phyloP scores from a whole-genome alignment of 306 rosid genomes.

The Leucaena leucocephala region DNA sequence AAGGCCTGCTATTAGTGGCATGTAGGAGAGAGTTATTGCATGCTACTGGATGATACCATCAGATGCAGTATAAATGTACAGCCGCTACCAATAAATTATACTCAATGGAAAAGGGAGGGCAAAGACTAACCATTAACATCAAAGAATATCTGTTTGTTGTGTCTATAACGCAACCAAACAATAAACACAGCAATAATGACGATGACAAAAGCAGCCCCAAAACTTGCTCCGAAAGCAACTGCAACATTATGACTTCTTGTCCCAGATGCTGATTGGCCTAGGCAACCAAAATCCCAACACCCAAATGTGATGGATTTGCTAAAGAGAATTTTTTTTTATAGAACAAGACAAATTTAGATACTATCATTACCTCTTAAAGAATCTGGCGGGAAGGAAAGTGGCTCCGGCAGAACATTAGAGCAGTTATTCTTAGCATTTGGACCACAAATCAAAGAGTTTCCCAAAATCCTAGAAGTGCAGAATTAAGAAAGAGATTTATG shows the following conservation, averaged over 20 bases:
- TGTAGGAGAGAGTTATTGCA: neutral
- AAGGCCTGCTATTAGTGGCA: neutral
- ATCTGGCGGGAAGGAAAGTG: constrained; percentile 85
- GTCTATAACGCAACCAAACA: constrained; percentile 92
- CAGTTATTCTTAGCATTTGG: constrained; percentile 77
- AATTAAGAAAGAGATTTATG: constrained; percentile 26
- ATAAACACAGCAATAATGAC: constrained; percentile 59
- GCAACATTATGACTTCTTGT: constrained; percentile 64
- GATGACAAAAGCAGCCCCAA: constrained; percentile 67
- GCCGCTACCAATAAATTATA: constrained; percentile 25
- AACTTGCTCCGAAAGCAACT: constrained; percentile 86
- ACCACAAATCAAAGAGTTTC: constrained; percentile 92
- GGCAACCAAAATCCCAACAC: constrained; percentile 41
- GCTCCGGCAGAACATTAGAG: constrained; percentile 85
- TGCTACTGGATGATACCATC: neutral
- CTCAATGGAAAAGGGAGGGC: neutral
- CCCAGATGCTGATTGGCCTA: constrained; percentile 63
- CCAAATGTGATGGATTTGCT: constrained; percentile 30
- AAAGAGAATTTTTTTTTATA: neutral
- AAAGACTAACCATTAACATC: constrained; percentile 79
- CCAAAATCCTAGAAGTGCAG: constrained; percentile 65
- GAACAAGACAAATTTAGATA: constrained; percentile 12
- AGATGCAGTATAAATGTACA: neutral
- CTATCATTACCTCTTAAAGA: constrained; percentile 61
- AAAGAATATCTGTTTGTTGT: constrained; percentile 91